Conservation (phyloP, 345 rosid genomes). For the Citrus mangshanensis region DNA sequence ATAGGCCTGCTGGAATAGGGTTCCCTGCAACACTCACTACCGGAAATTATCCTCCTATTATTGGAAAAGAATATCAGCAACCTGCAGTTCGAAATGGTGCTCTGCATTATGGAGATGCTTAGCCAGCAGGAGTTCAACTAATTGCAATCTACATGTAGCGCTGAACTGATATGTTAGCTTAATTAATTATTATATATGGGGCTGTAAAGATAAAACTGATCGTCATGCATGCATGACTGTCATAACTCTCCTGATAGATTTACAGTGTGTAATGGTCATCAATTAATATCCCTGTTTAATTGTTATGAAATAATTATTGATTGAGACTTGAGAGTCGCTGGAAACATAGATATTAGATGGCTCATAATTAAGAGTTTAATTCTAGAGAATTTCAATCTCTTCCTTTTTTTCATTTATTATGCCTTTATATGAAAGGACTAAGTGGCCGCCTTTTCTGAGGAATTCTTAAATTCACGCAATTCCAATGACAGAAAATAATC, state of each 20-base stretch:
- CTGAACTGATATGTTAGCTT: not conserved
- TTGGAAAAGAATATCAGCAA: conserved; percentile 16
- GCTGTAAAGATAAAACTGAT: conserved; percentile 8
- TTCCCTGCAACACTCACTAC: conserved; percentile 36
- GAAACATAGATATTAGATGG: not conserved
- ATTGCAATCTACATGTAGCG: no score
- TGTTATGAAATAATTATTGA: conserved; percentile 12
- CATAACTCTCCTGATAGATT: not conserved
- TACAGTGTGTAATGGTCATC: not conserved
- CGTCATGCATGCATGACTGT: not conserved
- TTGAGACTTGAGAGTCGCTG: not conserved
- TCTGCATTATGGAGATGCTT: conserved; percentile 23
- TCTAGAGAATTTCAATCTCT: not conserved
- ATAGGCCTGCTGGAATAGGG: conserved; percentile 30
- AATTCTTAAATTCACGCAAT: not conserved
- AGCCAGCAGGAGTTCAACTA: not conserved
- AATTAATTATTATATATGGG: not conserved
- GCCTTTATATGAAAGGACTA: conserved; percentile 1
- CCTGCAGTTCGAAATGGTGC: conserved; percentile 13
- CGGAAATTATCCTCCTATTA: conserved; percentile 26
- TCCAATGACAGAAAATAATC: not conserved
- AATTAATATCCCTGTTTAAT: not conserved
- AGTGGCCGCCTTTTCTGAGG: not conserved
- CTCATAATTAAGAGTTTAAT: not conserved
- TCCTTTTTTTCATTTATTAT: not conserved